Evolutionary conservation across 495 filamentous ascomycete species (phyloP).

Genomic region (Penicillium daleae): DNA sequence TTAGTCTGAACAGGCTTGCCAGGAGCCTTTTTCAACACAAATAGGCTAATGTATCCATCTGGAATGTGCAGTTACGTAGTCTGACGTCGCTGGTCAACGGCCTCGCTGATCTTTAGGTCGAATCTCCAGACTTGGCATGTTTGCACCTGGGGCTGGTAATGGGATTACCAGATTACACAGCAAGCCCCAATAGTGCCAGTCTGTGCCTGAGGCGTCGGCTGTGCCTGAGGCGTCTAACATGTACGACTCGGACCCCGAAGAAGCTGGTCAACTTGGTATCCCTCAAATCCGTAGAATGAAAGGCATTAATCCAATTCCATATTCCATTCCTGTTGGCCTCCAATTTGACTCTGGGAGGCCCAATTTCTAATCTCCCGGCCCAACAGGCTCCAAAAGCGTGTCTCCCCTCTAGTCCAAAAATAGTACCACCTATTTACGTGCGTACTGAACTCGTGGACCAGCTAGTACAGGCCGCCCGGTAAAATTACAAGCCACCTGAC

Average conservation of each 20-base stretch:
- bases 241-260: neutral
- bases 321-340: neutral
- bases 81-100: conserved; percentile 9
- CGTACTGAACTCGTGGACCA: neutral
- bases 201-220: neutral
- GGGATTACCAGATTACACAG: conserved; percentile 8
- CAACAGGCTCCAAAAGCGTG: conserved; percentile 5
- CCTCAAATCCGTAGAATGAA: neutral
- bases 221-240: conserved; percentile 2
- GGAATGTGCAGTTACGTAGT: conserved; percentile 7
- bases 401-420: conserved; percentile 25
- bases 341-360: neutral
- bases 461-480: conserved; percentile 15
- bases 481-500: conserved; percentile 39
- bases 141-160: conserved; percentile 21
- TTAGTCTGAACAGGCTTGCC: neutral
- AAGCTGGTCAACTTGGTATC: neutral
- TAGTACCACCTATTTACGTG: conserved; percentile 12
- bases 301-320: neutral
- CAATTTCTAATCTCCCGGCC: conserved; percentile 5
- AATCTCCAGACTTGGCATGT: conserved; percentile 25
- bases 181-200: neutral
- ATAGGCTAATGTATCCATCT: neutral
- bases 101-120: conserved; percentile 16
- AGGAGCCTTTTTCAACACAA: neutral